Conservation (phyloP, 2,329 filamentous ascomycete genomes). For the Lasiodiplodia sp. region DNA sequence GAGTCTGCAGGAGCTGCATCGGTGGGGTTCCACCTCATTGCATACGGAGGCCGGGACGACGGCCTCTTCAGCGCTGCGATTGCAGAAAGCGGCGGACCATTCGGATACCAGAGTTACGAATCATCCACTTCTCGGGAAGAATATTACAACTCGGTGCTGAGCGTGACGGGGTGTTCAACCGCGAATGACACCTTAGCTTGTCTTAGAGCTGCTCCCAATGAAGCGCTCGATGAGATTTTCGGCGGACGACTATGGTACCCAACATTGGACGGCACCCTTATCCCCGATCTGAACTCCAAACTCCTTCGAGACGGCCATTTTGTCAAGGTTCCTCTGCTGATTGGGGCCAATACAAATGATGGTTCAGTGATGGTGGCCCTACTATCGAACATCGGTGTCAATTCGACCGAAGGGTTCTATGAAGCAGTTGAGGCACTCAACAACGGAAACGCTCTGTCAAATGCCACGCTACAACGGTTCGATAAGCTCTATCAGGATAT, state of each 20-base stretch:
- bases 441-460: too few species aligned
- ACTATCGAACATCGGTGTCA: constrained; percentile 62
- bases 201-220: constrained; percentile 33
- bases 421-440: constrained; percentile 40
- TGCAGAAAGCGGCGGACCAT: constrained; percentile 47
- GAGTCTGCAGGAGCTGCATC: constrained; percentile 47
- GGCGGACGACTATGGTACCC: constrained; percentile 26
- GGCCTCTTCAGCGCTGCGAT: constrained; percentile 49
- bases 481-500: too few species aligned
- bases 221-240: constrained; percentile 37
- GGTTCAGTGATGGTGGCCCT: constrained; percentile 60
- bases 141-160: constrained; percentile 37
- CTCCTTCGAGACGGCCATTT: constrained; percentile 58
- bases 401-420: constrained; percentile 62
- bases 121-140: constrained; percentile 38
- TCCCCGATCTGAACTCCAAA: constrained; percentile 35
- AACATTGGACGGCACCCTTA: constrained; percentile 38
- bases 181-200: neutral
- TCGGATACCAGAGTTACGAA: constrained; percentile 29
- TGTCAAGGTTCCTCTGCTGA: constrained; percentile 67
- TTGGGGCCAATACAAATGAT: constrained; percentile 71
- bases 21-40: constrained; percentile 46
- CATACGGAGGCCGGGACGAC: constrained; percentile 51
- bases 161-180: neutral
- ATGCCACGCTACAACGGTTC: too few species aligned